Conservation (phyloP, 1,284 basidiomycete genomes). For the Apiotrichum laibachii region DNA sequence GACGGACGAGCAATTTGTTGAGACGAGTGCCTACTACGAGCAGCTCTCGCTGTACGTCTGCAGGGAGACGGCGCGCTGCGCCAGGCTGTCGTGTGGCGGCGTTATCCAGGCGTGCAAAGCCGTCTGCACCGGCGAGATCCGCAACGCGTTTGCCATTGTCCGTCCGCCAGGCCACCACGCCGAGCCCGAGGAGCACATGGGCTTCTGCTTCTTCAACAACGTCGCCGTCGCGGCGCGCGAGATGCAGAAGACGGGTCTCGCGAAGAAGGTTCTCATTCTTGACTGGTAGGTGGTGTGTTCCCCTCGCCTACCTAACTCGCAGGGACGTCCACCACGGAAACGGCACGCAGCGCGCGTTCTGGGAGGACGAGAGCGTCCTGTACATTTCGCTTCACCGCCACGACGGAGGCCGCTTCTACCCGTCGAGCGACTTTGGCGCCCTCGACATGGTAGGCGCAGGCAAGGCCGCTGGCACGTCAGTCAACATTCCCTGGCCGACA, state of each 20-base stretch:
- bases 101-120: constrained; percentile 87
- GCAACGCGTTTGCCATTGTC: constrained; percentile 91
- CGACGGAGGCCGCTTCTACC: constrained; percentile 87
- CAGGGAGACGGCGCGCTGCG: constrained; percentile 76
- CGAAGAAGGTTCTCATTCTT: constrained; percentile 82
- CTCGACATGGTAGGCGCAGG: constrained; percentile 83
- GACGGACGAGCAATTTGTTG: constrained; percentile 66
- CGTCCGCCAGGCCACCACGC: constrained; percentile 98
- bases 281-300: constrained; percentile 71
- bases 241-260: constrained; percentile 64
- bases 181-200: constrained; percentile 96
- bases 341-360: constrained; percentile 93
- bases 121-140: constrained; percentile 75
- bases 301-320: constrained; percentile 2
- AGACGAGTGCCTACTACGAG: constrained; percentile 77
- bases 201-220: constrained; percentile 99
- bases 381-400: constrained; percentile 96
- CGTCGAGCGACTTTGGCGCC: constrained; percentile 82
- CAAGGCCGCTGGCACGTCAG: constrained; percentile 77
- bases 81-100: constrained; percentile 86
- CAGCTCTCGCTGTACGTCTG: constrained; percentile 89
- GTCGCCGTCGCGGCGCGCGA: constrained; percentile 88
- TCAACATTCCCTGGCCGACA: constrained; percentile 94
- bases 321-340: constrained; percentile 99
- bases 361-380: constrained; percentile 84